Base-by-base conservation (phyloP, 352 stramenopile genomes). In the Phytopythium vexans region DNA sequence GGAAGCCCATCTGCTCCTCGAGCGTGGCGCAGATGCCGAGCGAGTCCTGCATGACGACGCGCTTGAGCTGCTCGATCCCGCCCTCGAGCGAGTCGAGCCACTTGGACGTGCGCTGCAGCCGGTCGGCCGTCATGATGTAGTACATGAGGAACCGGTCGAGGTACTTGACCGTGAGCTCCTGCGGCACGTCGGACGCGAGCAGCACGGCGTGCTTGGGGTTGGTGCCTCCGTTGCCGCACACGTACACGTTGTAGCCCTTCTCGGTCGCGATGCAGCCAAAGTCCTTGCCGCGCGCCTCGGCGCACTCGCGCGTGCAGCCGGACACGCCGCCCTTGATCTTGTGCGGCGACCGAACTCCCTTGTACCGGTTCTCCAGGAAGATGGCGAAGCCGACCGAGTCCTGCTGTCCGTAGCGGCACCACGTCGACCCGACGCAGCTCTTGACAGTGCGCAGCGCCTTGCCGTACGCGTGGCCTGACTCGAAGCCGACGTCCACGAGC, bases 191-290 rank as follows among this genome's bases (percentile, higher is more conserved):
- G 8, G 69, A 74, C 1, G 72, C 72, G 0, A 86, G 53, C 0
- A 86, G 58, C 21, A 76, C 76, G 1, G 72, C 91, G 61, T 97
- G 91, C 34, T 93, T 82, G 3, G 88, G 88, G 49, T 82, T 95
- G 9, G 81, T 82, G 38, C 88, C 89, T 45, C 90, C 91, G 41
- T 97, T 94, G 35, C 92, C 92, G n/a, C 84, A 78, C 11, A 95
- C 76, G 49, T 93, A 96, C 10, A 97, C 58, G 59, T 97, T 96
- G 75, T 97, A 97, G 11, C 91, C 91, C 41, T 91, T 78, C 58
- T 97, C 89, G 3, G 91, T 97, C 6, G 91, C 89, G 56, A 97
- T 97, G 57, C 91, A 80, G n/a, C 89, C 91, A 62, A 97, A 97
- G 74, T 97, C 91, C 58, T 97, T 97, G 40, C 83, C 64, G 60